Base-by-base conservation (phyloP, 176 grass and related monocot genomes). In the Paspalum vaginatum region DNA sequence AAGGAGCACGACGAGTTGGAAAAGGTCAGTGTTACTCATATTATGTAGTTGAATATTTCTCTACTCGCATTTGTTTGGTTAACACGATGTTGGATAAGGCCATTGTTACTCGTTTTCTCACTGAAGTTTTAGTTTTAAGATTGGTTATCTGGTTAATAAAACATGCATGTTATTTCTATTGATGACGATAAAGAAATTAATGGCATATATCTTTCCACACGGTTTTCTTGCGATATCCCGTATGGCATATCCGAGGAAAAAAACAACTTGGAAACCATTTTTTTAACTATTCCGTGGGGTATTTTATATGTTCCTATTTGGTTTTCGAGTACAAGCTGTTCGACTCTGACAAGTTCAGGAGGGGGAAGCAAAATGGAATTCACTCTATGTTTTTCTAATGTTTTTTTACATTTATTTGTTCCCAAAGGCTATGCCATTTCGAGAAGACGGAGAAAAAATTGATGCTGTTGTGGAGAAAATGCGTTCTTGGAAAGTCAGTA, bases 341-440 rank as follows among this genome's bases (percentile, higher is more conserved):
- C 3, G 32, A 32, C 32, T 32, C 32, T 32, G 32, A 32, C 32
- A 32, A 32, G 32, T 32, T 32, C n/a, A n/a, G n/a, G n/a, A 32
- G 32, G 32, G 32, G 32, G 3, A 32, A 32, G 32, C 32, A 32
- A 32, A 32, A 32, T 32, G 32, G 32, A 32, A 32, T 32, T 32
- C 32, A 32, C 32, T 32, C 32, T 32, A 32, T 32, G 3, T 2
- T 2, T 24, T 13, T 1, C 20, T 72, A 27, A 72, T 72, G 24
- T 47, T 52, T 37, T 37, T 11, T 72, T 72, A 17, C 57, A 60
- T 60, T 9, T 72, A 61, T 49, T 61, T 32, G 0, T 60, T 48
- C 14, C 61, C 37, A 22, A 40, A 45, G 79, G 79, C 49, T 47
- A 70, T 49, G 66, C 66, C 79, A 17, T 81, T 72, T 59, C 11